Evolutionary conservation across 2,329 filamentous ascomycete genomes (phyloP), one percentile per base, ranked within the genome.

Genomic region (Domatiomyces catenatus): DNA sequence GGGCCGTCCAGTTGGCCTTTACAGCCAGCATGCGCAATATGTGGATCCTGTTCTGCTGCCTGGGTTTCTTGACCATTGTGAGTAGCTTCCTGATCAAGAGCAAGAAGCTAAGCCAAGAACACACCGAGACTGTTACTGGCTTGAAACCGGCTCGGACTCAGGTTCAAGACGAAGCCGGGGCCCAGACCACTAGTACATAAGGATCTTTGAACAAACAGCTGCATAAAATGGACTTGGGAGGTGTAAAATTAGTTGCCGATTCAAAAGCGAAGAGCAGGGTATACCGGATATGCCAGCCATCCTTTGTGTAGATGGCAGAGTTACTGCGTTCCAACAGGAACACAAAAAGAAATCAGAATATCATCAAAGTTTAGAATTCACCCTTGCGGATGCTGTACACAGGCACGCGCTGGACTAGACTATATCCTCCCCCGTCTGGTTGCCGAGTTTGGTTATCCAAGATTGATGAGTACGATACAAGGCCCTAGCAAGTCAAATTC

Each of bases 81-180:
- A 52, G 52, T 5, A 56, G 70, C 36, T 49, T 66, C 8, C 64
- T 71, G 42, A 61, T 72, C 19, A 58, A 59, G 4, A 63, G 62
- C 12, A 62, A 64, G 7, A 64, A 64, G 22, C 58, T 73, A 43
- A 69, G 62, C 45, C 66, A 63, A 52, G 60, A 64, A 32, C 70
- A 73, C 55, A 63, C 65, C 6, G 57, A 71, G 48, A 65, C 66
- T 8, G 68, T 71, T 56, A 72, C 69, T 0, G 71, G 71, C 1
- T 60, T 73, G 22, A 67, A 62, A 28, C 66, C 66, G 49, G 8
- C 28, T 36, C 32, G 15, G 32, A 12, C 32, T 12, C 32, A 15
- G 32, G 32, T 12, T 15, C 32, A 39, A 15, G 32, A 15, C 10
- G 10, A 15, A 15, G 8, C 5, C 32, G 10, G 15, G 32, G 15